Percentiles rank a stretch among this genome's conserved stretches.
These are phyloP conservation scores for Yamadazyma nakazawae DNA, from an alignment of 805 yeast genomes.

Conservation along the genomic window DNA sequence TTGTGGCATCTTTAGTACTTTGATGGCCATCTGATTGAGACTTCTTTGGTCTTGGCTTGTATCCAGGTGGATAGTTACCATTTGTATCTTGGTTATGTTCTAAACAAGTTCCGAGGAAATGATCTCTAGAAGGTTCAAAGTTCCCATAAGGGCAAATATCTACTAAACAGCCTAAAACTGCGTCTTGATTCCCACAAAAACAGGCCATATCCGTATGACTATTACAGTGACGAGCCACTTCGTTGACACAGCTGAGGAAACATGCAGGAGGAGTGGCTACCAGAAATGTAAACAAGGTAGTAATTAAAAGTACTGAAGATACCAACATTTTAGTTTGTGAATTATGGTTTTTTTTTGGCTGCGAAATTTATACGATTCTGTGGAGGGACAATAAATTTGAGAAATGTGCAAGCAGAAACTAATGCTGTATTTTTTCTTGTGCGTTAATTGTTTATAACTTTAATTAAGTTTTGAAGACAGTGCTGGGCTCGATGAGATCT, in stretches of 20 bases:
- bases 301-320: not conserved
- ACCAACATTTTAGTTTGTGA: constrained; percentile 2
- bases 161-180: constrained; percentile 42
- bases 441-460: no score
- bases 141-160: constrained; percentile 45
- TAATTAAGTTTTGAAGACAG: no score
- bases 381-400: no score
- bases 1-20: not conserved
- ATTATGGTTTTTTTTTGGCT: not conserved
- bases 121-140: constrained; percentile 46
- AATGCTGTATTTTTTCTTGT: no score
- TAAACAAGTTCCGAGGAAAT: constrained; percentile 46
- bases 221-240: constrained; percentile 33
- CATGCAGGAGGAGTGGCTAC: constrained; percentile 53
- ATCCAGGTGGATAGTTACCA: constrained; percentile 12
- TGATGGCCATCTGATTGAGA: not conserved
- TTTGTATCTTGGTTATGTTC: constrained; percentile 27
- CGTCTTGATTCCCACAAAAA: constrained; percentile 35
- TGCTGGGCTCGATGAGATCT: no score
- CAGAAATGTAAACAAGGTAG: not conserved
- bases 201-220: constrained; percentile 36
- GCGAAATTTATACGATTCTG: not conserved
- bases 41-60: constrained; percentile 3
- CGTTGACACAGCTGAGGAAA: constrained; percentile 41
- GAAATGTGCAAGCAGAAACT: no score